These are phyloP conservation scores for Chaetomium fimeti DNA, from an alignment of 495 filamentous ascomycete species.

Conservation along the genomic window DNA sequence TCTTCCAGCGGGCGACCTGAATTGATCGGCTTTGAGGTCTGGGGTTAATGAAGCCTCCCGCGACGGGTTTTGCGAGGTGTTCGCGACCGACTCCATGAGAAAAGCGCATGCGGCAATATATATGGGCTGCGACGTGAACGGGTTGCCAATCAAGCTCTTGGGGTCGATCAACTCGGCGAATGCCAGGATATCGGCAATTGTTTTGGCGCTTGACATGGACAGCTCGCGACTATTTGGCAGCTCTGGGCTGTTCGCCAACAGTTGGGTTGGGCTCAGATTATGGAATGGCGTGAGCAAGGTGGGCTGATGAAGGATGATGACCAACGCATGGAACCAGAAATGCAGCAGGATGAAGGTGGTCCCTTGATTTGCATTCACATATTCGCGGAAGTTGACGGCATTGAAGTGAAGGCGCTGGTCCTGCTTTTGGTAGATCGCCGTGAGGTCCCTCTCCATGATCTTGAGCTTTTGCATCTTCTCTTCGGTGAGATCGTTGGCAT, in stretches of 20 bases:
- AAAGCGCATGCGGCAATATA: conserved; percentile 88
- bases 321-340: conserved; percentile 87
- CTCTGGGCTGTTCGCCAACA: conserved; percentile 73
- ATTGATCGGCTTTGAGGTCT: conserved; percentile 25
- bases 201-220: conserved; percentile 85
- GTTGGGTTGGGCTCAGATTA: conserved; percentile 57
- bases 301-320: conserved; percentile 80
- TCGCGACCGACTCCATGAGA: conserved; percentile 72
- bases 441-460: conserved; percentile 74
- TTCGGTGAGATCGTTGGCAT: conserved; percentile 68
- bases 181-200: conserved; percentile 78
- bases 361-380: conserved; percentile 72
- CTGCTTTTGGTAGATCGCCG: conserved; percentile 72
- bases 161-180: conserved; percentile 78
- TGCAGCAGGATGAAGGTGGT: conserved; percentile 85
- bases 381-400: conserved; percentile 71
- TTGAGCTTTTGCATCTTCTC: conserved; percentile 67
- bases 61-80: conserved; percentile 55
- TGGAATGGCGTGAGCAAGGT: conserved; percentile 75
- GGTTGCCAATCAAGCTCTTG: conserved; percentile 77
- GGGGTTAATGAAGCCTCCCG: conserved; percentile 48
- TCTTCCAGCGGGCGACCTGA: conserved; percentile 15
- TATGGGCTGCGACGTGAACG: conserved; percentile 85
- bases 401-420: conserved; percentile 74
- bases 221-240: conserved; percentile 74